A percentile compares a stretch with the other conserved stretches of the same genome.
These are phyloP conservation scores for Populus tremula DNA, from an alignment of 345 rosid species.

Conservation along the genomic window DNA sequence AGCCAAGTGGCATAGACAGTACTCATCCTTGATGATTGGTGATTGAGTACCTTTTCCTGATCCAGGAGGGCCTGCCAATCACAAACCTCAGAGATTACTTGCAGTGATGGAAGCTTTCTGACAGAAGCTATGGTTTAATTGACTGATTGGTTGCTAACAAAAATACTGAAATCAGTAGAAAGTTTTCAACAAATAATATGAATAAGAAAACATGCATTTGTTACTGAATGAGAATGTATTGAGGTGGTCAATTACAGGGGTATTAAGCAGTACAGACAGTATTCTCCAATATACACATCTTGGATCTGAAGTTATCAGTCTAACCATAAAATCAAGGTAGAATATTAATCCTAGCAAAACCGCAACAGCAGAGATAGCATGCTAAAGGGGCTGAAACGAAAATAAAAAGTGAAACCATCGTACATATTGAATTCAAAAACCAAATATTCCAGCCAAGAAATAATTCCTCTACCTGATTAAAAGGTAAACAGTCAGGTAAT, in stretches of 20 bases:
- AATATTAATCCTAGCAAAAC: too few relatives aligned
- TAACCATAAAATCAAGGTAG: neutral
- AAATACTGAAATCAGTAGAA: neutral
- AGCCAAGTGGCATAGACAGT: conserved; percentile 95
- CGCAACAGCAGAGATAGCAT: too few relatives aligned
- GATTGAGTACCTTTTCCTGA: conserved; percentile 99
- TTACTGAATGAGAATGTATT: neutral
- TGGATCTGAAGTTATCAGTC: neutral
- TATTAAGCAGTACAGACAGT: neutral
- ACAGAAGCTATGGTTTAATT: neutral
- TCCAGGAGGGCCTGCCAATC: conserved; percentile 86
- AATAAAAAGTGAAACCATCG: too few relatives aligned
- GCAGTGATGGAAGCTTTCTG: neutral
- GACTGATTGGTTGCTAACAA: neutral
- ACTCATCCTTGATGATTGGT: conserved; percentile 87
- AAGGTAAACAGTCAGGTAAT: too few relatives aligned
- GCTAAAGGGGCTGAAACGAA: too few relatives aligned
- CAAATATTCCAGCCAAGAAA: too few relatives aligned
- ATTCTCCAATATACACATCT: neutral
- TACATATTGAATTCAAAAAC: too few relatives aligned
- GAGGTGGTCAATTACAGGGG: neutral
- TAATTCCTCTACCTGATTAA: too few relatives aligned
- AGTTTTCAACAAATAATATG: neutral
- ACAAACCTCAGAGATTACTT: neutral
- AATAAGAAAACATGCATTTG: neutral